phyloP scores from a whole-genome alignment of 176 grass and related monocot species.

The Alopecurus myosuroides region DNA sequence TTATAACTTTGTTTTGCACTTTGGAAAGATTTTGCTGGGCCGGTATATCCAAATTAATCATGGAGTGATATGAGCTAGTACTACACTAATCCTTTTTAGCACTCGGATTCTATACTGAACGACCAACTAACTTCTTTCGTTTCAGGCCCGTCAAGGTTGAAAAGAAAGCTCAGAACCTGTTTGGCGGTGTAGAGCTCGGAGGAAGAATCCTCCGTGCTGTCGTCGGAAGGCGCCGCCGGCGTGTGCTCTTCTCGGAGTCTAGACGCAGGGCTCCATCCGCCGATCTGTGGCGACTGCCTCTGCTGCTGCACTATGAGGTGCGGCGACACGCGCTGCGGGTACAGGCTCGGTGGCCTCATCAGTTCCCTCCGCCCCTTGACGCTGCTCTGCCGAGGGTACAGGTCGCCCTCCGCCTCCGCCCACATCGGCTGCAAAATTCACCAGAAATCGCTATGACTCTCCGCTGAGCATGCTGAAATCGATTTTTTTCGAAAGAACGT shows the following conservation, averaged over 20 bases:
- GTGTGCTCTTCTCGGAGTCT: neutral
- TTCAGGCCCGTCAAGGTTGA: neutral
- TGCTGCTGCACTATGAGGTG: slow-evolving; percentile 48
- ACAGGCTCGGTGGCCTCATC: slow-evolving; percentile 41
- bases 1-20: neutral
- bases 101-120: neutral
- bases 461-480: neutral
- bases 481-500: neutral
- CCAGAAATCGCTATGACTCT: neutral
- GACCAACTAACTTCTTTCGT: neutral
- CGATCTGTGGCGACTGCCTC: neutral
- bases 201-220: slow-evolving; percentile 36
- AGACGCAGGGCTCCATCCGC: slow-evolving; percentile 18
- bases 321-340: slow-evolving; percentile 64
- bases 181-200: slow-evolving; percentile 27
- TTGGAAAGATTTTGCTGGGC: neutral
- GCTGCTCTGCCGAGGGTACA: slow-evolving; percentile 39
- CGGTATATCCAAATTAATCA: neutral
- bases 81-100: neutral
- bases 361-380: slow-evolving; percentile 20
- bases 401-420: slow-evolving; percentile 40
- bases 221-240: slow-evolving; percentile 25
- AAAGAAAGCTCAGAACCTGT: slow-evolving; percentile 9
- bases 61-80: neutral
- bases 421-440: slow-evolving; percentile 47